Percentiles rank a stretch among this genome's conserved stretches.
phyloP scores from a whole-genome alignment of 176 grass and related monocot species.

The Leersia perrieri region DNA sequence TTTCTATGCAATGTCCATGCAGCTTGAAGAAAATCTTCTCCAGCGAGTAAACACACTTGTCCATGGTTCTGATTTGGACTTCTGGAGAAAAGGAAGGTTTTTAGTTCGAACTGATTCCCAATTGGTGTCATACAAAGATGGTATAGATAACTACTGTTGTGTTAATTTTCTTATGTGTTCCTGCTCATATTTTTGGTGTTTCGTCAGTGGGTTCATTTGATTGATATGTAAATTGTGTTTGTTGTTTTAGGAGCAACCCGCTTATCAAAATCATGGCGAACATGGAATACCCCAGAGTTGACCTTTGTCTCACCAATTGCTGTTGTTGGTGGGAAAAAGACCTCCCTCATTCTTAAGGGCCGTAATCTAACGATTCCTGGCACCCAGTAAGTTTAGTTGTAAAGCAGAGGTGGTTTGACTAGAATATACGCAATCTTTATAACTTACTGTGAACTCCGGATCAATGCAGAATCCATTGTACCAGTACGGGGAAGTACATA shows the following conservation, averaged over 20 bases:
- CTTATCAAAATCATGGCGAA: conserved; percentile 90
- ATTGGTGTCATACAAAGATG: conserved; percentile 87
- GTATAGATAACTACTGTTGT: conserved; percentile 35
- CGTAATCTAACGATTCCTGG: conserved; percentile 90
- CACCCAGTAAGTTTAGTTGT: conserved; percentile 69
- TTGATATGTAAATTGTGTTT: conserved; percentile 17
- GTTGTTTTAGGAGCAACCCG: conserved; percentile 61
- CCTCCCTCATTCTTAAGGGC: conserved; percentile 77
- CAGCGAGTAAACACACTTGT: conserved; percentile 67
- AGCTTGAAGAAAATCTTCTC: conserved; percentile 90
- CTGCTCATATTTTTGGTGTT: neutral
- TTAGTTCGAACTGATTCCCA: conserved; percentile 82
- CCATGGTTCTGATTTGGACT: conserved; percentile 66
- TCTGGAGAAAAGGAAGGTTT: conserved; percentile 92
- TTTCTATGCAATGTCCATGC: conserved; percentile 25
- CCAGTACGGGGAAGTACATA: conserved; percentile 79
- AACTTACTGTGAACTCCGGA: neutral
- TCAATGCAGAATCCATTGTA: conserved; percentile 86
- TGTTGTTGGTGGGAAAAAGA: conserved; percentile 74
- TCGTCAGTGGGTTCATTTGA: neutral
- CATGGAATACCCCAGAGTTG: conserved; percentile 94
- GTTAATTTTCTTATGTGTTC: neutral
- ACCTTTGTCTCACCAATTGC: conserved; percentile 86
- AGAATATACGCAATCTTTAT: neutral
- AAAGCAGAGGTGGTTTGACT: neutral